Conservation (phyloP, 495 filamentous ascomycete genomes). For the Penicillium samsonianum region DNA sequence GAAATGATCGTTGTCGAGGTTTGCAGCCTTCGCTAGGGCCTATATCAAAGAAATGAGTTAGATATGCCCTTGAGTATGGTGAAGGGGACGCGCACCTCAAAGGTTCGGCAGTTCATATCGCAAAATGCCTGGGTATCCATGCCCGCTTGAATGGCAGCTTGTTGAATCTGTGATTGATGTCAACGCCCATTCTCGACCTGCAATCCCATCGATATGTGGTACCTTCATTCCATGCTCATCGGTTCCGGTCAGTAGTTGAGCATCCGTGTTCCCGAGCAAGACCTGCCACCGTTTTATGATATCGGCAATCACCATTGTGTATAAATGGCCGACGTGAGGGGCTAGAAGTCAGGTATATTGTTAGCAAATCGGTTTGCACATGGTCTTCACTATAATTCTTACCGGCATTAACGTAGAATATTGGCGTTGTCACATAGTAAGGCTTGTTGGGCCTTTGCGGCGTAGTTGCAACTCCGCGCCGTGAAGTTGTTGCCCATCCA, state of each 20-base stretch:
- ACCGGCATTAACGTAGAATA: constrained; percentile 99
- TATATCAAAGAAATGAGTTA: constrained; percentile 21
- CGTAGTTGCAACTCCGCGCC: constrained; percentile 39
- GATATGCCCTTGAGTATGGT: background rate
- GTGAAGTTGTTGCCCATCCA: constrained; percentile 20
- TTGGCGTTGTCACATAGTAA: constrained; percentile 94
- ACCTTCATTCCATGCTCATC: constrained; percentile 97
- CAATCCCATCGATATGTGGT: background rate
- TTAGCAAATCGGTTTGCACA: constrained; percentile 17
- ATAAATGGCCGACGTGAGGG: constrained; percentile 93
- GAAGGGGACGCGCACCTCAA: constrained; percentile 36
- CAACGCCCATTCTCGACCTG: constrained; percentile 11
- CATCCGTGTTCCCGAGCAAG: constrained; percentile 63
- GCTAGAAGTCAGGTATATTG: constrained; percentile 47
- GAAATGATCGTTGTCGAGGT: constrained; percentile 77
- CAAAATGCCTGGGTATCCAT: constrained; percentile 64
- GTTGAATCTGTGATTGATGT: constrained; percentile 65
- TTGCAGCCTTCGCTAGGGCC: constrained; percentile 65
- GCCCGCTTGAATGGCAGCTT: constrained; percentile 68
- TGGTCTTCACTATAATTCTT: constrained; percentile 18
- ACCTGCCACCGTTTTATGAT: constrained; percentile 90
- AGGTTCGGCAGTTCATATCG: constrained; percentile 55
- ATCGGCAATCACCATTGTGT: constrained; percentile 88
- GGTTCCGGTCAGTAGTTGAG: constrained; percentile 86
- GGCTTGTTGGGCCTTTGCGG: constrained; percentile 62